Conservation (phyloP, 2,329 filamentous ascomycete species). For the Penicillium sp. region DNA sequence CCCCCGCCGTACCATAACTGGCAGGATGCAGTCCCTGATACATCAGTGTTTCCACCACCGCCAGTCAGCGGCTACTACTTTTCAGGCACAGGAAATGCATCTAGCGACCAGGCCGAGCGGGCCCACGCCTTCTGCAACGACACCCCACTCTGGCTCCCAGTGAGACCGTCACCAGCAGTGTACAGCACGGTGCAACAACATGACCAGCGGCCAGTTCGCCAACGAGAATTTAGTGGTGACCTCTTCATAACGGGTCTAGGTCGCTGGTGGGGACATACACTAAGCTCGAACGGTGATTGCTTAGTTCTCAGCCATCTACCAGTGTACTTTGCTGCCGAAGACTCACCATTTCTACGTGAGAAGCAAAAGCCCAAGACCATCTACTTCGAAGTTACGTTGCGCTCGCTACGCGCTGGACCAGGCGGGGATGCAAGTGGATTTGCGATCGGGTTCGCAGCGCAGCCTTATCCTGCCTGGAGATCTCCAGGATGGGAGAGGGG, state of each 20-base stretch:
- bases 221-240: constrained; percentile 40
- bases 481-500: constrained; percentile 60
- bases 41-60: constrained; percentile 54
- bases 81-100: constrained; percentile 55
- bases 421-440: constrained; percentile 48
- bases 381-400: constrained; percentile 55
- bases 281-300: constrained; percentile 44
- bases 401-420: constrained; percentile 37
- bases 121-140: constrained; percentile 52
- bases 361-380: constrained; percentile 46
- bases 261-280: constrained; percentile 44
- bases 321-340: constrained; percentile 49
- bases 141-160: constrained; percentile 49
- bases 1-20: constrained; percentile 59
- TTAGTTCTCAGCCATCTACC: constrained; percentile 52
- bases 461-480: constrained; percentile 57
- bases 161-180: constrained; percentile 39
- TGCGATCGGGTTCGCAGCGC: constrained; percentile 55
- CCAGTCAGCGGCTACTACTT: constrained; percentile 49
- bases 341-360: constrained; percentile 47
- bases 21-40: constrained; percentile 55
- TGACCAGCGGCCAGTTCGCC: constrained; percentile 43
- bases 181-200: constrained; percentile 41
- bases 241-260: constrained; percentile 33
- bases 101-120: constrained; percentile 48